Evolutionary conservation across 2,329 filamentous ascomycete species (phyloP).

Genomic region (Lachnellula occidentalis): DNA sequence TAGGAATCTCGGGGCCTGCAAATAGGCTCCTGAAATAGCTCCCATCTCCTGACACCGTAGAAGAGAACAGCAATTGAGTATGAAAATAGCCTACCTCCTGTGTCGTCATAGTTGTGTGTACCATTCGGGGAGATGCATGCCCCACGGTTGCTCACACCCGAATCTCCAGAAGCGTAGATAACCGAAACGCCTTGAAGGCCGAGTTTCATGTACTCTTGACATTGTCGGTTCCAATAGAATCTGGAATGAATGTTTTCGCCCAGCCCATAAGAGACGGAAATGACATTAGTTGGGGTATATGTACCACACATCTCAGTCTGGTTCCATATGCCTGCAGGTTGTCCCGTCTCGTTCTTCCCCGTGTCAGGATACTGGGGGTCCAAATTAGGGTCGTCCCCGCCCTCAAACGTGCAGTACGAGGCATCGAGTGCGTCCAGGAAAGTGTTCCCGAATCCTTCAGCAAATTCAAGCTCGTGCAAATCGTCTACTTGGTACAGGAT

Average conservation of each 20-base stretch:
- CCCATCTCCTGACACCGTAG: no score
- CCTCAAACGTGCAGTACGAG: conserved; percentile 38
- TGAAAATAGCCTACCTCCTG: no score
- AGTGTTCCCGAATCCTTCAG: conserved; percentile 30
- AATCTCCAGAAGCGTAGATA: conserved; percentile 42
- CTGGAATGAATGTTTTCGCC: conserved; percentile 46
- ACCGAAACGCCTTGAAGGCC: conserved; percentile 41
- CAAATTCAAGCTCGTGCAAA: conserved; percentile 28
- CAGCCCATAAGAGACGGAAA: conserved; percentile 48
- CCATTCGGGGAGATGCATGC: conserved; percentile 20
- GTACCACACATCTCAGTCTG: conserved; percentile 19
- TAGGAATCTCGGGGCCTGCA: no score
- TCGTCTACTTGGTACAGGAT: conserved; percentile 41
- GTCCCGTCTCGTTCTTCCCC: background rate
- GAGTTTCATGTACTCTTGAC: conserved; percentile 46
- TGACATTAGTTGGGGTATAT: conserved; percentile 35
- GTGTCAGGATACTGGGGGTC: conserved; percentile 39
- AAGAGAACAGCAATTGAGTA: no score
- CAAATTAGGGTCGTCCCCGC: conserved; percentile 32
- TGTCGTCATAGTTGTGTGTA: conserved; percentile 28
- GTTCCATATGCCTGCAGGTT: background rate
- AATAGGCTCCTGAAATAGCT: no score
- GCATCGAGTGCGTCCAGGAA: conserved; percentile 17
- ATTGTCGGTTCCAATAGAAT: conserved; percentile 48
- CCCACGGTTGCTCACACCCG: conserved; percentile 36